Percentiles rank a stretch among this genome's conserved stretches.
Evolutionary conservation across 352 stramenopile species (phyloP).

Genomic region (Phytophthora megakarya): DNA sequence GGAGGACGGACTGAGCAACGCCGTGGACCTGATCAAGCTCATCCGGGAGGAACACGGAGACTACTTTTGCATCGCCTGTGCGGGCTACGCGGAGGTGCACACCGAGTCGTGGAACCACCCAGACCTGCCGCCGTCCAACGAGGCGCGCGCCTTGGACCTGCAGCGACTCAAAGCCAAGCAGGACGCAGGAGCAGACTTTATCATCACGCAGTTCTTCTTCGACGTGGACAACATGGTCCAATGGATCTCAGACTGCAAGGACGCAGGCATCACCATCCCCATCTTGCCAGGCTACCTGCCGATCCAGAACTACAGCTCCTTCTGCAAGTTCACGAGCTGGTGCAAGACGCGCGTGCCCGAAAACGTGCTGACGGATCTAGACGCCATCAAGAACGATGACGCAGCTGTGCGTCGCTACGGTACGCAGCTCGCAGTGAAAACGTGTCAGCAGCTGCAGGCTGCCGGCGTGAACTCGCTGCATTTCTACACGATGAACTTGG

Average conservation of each 20-base stretch:
- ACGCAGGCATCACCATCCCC: slow-evolving; percentile 93
- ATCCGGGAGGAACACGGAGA: slow-evolving; percentile 96
- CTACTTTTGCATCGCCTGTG: slow-evolving; percentile 97
- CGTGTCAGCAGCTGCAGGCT: slow-evolving; percentile 91
- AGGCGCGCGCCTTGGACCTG: slow-evolving; percentile 90
- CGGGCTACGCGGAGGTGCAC: slow-evolving; percentile 96
- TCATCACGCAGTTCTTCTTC: slow-evolving; percentile 99
- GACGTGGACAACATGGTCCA: slow-evolving; percentile 96
- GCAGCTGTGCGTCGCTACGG: slow-evolving; percentile 94
- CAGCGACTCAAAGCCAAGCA: slow-evolving; percentile 97
- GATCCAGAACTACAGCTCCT: slow-evolving; percentile 95
- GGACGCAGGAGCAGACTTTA: slow-evolving; percentile 97
- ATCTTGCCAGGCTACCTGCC: slow-evolving; percentile 94
- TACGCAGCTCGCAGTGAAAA: slow-evolving; percentile 93
- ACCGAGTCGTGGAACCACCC: slow-evolving; percentile 87
- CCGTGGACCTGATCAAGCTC: slow-evolving; percentile 96
- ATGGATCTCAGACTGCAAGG: slow-evolving; percentile 95
- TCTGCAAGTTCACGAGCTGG: slow-evolving; percentile 98
- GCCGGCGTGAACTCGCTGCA: slow-evolving; percentile 82
- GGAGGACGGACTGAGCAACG: slow-evolving; percentile 93
- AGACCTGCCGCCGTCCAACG: slow-evolving; percentile 77
- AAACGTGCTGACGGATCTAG: slow-evolving; percentile 73
- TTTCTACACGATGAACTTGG: slow-evolving; percentile 97
- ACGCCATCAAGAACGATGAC: slow-evolving; percentile 94
- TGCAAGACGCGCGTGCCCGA: slow-evolving; percentile 96